Evolutionary conservation across 1,139 yeast genomes (phyloP), one percentile per base, ranked within the genome.

Genomic region (Yamadazyma diospyri): DNA sequence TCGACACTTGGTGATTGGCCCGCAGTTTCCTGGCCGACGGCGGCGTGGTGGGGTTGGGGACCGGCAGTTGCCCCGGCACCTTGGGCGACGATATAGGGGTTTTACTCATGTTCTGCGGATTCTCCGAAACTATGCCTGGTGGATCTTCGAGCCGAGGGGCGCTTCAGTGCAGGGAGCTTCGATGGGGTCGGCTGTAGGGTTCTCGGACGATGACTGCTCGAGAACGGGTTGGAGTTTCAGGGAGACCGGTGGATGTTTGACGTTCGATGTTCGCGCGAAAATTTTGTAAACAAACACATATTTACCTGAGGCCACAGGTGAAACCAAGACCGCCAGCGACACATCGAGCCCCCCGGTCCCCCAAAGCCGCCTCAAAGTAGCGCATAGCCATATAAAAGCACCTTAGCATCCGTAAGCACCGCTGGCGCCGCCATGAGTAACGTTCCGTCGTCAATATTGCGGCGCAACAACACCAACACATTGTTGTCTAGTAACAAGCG

Each of bases 31-130:
- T 26, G 13, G 8, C 8, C 9, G 29, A 26, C 11, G 29, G 19
- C 9, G 29, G 29, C 10, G 29, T 26, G 7, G 29, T 10, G 6
- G 29, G 29, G 5, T 10, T 7, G 15, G 9, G 20, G 6, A 6
- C 8, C 9, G 20, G 20, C 9, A 6, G 8, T 18, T 7, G 8
- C 8, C 20, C 20, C 8, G 20, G 20, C 10, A 40, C 6, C 41
- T 42, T 27, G 40, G 53, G 34, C 50, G 51, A 61, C 16, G 61
- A 41, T 27, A 60, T 42, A 18, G 72, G 72, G 13, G 71, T 63
- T 16, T 35, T 31, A 28, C 38, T 35, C 38, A 35, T 35, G n/a
- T 20, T 6, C 10, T 4, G 13, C 14, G 26, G 16, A n/a, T 15
- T 24, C 17, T 12, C 8, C n/a, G n/a, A n/a, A n/a, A n/a, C n/a